A percentile compares a stretch with the other conserved stretches of the same genome.
phyloP scores from a whole-genome alignment of 148 eudicot genomes.

The Cornus controversa region DNA sequence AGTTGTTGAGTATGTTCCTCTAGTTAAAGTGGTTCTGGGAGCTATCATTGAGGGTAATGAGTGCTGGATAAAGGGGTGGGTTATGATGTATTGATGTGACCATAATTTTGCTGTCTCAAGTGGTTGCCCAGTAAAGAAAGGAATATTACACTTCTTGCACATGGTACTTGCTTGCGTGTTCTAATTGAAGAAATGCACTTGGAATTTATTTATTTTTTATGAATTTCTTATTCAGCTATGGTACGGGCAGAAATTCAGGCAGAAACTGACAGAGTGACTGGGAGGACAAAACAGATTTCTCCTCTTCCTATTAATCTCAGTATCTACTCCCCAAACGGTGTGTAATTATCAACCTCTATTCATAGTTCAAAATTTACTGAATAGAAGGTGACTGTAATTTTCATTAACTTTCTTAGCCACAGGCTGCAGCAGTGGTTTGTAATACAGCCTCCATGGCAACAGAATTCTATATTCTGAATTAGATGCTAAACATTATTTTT shows the following conservation, averaged over 20 bases:
- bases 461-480: neutral
- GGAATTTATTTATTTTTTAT: neutral
- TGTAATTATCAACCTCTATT: neutral
- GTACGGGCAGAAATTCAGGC: slow-evolving; percentile 62
- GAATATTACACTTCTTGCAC: neutral
- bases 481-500: neutral
- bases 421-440: neutral
- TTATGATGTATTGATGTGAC: too few relatives aligned
- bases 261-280: slow-evolving; percentile 65
- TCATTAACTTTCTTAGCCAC: neutral
- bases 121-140: too few relatives aligned
- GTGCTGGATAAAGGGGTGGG: too few relatives aligned
- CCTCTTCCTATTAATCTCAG: slow-evolving; percentile 57
- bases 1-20: too few relatives aligned
- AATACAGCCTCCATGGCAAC: neutral
- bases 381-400: neutral
- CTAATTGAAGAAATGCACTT: neutral
- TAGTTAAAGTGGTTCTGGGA: too few relatives aligned
- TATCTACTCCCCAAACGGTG: slow-evolving; percentile 65
- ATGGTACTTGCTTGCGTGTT: too few relatives aligned
- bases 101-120: too few relatives aligned
- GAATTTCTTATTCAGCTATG: slow-evolving; percentile 36
- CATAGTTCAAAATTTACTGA: neutral
- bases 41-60: too few relatives aligned
- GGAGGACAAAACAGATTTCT: slow-evolving; percentile 52